A percentile compares a stretch with the other conserved stretches of the same genome.
These are phyloP conservation scores for Syzygium aromaticum DNA, from an alignment of 345 rosid species.

Conservation along the genomic window DNA sequence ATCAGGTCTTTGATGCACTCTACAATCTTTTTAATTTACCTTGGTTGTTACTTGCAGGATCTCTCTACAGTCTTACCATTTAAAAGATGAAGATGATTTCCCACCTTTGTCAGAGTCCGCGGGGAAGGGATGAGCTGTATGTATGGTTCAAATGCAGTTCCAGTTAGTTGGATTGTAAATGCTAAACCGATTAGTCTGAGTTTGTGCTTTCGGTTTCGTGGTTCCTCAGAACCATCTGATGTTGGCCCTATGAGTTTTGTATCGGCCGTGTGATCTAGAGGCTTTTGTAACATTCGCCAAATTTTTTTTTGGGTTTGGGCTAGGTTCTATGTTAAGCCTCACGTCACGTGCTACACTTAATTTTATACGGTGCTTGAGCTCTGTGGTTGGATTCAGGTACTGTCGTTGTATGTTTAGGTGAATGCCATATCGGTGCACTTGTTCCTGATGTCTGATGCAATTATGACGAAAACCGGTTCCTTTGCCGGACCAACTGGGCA, in stretches of 20 bases:
- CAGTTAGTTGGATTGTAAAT: not conserved
- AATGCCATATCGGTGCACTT: not conserved
- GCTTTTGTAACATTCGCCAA: not conserved
- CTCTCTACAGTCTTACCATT: constrained; percentile 41
- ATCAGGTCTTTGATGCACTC: not conserved
- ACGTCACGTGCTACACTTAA: not conserved
- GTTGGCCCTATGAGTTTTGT: not conserved
- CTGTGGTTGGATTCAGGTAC: not conserved
- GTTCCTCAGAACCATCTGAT: not conserved
- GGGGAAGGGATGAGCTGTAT: not conserved
- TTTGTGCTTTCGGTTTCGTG: not conserved
- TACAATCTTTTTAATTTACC: not conserved
- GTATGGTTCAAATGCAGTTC: not conserved
- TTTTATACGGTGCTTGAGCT: not conserved
- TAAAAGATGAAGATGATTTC: constrained; percentile 75
- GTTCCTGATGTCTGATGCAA: not conserved
- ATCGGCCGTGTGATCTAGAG: not conserved
- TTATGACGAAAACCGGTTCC: not conserved
- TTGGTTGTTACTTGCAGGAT: constrained; percentile 32
- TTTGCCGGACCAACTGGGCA: not conserved
- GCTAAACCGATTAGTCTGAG: not conserved
- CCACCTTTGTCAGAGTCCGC: constrained; percentile 62
- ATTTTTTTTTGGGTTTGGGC: not conserved
- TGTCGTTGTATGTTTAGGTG: not conserved
- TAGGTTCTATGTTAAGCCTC: not conserved